Evolutionary conservation across 1,139 yeast genomes (phyloP).

Genomic region (Suhomyces coccinellae): DNA sequence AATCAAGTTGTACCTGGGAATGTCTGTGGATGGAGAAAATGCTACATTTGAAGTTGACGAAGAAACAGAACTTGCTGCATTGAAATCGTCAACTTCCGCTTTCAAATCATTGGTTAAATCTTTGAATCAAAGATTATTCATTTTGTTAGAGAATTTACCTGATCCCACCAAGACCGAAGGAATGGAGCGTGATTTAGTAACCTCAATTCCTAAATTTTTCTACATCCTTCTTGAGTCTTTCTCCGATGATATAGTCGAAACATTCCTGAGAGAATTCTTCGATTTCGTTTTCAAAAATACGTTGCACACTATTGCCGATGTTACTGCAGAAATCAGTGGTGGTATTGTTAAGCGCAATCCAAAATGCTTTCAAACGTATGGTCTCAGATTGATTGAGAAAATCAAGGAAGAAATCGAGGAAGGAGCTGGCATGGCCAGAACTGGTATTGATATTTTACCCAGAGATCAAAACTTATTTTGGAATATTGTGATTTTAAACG

Average conservation of each 20-base stretch:
- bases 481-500: slow-evolving; percentile 70
- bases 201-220: slow-evolving; percentile 62
- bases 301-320: slow-evolving; percentile 65
- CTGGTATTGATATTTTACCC: slow-evolving; percentile 67
- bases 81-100: slow-evolving; percentile 71
- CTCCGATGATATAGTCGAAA: slow-evolving; percentile 60
- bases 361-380: slow-evolving; percentile 42
- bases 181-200: slow-evolving; percentile 55
- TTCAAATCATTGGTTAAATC: slow-evolving; percentile 62
- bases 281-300: slow-evolving; percentile 60
- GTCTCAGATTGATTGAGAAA: slow-evolving; percentile 47
- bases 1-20: slow-evolving; percentile 26
- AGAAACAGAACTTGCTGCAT: slow-evolving; percentile 54
- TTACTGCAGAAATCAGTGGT: slow-evolving; percentile 71
- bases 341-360: slow-evolving; percentile 67
- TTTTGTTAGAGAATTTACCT: slow-evolving; percentile 74
- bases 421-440: slow-evolving; percentile 78
- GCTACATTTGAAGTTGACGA: slow-evolving; percentile 32
- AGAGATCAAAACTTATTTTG: slow-evolving; percentile 78
- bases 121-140: slow-evolving; percentile 61
- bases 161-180: slow-evolving; percentile 53
- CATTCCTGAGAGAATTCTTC: slow-evolving; percentile 53
- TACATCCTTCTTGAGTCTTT: slow-evolving; percentile 69
- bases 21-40: not conserved
- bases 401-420: slow-evolving; percentile 77